Percentiles rank a stretch among this genome's conserved stretches.
These are phyloP conservation scores for Isoetes engelmannii DNA, from an alignment of 83 land plant species.

Conservation along the genomic window DNA sequence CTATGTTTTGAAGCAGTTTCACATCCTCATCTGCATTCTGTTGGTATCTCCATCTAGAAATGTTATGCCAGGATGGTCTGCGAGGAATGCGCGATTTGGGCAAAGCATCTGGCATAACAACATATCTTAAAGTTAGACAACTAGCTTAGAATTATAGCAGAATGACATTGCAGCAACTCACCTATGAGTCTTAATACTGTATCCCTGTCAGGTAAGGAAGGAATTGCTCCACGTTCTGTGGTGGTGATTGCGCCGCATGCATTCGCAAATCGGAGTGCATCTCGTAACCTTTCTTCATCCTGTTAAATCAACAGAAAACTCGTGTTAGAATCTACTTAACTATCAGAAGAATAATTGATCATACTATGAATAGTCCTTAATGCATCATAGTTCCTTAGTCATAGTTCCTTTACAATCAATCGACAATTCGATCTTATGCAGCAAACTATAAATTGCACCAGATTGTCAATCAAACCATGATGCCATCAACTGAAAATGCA, in stretches of 20 bases:
- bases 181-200: constrained; percentile 27
- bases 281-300: constrained; percentile 53
- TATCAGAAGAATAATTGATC: background rate
- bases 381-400: too few species aligned
- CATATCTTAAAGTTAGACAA: background rate
- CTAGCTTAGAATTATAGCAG: background rate
- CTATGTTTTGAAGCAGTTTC: too few species aligned
- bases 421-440: background rate
- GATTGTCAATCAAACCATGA: background rate
- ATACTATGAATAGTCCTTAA: too few species aligned
- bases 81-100: constrained; percentile 5
- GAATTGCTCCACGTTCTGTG: constrained; percentile 70
- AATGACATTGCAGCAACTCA: background rate
- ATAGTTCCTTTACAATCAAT: too few species aligned
- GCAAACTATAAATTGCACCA: background rate
- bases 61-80: background rate
- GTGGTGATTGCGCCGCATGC: constrained; percentile 72
- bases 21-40: too few species aligned
- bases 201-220: constrained; percentile 45
- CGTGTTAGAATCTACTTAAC: too few species aligned
- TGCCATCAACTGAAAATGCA: too few species aligned
- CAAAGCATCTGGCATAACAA: background rate
- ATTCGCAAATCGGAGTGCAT: constrained; percentile 46
- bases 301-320: constrained; percentile 10
- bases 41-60: background rate